Evolutionary conservation across 768 basidiomycete species (phyloP).

Genomic region (Leccinum aurantiacum): DNA sequence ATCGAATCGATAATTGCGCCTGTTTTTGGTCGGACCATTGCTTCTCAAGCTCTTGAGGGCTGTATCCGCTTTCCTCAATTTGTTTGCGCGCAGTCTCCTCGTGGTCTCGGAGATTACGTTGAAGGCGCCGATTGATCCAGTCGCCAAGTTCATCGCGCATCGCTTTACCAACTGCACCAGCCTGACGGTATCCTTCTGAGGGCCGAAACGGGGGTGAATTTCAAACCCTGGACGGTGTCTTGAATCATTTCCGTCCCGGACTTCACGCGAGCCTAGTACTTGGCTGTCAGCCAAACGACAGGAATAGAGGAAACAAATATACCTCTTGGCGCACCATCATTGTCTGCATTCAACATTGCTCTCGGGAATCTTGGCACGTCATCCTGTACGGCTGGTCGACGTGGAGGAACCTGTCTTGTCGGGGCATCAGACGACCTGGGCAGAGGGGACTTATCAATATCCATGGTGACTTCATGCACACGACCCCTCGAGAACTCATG

Average conservation of each 20-base stretch:
- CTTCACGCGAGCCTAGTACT: conserved; percentile 19
- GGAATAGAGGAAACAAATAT: neutral
- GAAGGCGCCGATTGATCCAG: too few species aligned
- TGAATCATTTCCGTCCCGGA: conserved; percentile 18
- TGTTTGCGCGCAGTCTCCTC: too few species aligned
- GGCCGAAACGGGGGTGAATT: conserved; percentile 13
- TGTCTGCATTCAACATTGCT: conserved; percentile 35
- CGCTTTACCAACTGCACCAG: too few species aligned
- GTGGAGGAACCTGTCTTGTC: conserved; percentile 14
- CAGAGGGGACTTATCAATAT: conserved; percentile 28
- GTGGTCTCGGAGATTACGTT: too few species aligned
- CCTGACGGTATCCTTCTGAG: conserved; percentile 13
- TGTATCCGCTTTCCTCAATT: too few species aligned
- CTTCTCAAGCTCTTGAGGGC: too few species aligned
- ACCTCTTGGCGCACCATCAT: conserved; percentile 21
- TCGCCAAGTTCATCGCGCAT: too few species aligned
- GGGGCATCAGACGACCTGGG: conserved; percentile 24
- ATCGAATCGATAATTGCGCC: too few species aligned
- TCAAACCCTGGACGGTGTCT: conserved; percentile 22
- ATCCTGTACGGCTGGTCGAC: conserved; percentile 23
- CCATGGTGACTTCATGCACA: conserved; percentile 23
- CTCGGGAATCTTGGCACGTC: conserved; percentile 37
- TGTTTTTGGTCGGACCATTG: too few species aligned
- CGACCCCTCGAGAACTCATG: conserved; percentile 25
- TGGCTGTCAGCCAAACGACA: neutral